Base-by-base conservation (phyloP, 805 yeast genomes). In the Ogataea henricii region DNA sequence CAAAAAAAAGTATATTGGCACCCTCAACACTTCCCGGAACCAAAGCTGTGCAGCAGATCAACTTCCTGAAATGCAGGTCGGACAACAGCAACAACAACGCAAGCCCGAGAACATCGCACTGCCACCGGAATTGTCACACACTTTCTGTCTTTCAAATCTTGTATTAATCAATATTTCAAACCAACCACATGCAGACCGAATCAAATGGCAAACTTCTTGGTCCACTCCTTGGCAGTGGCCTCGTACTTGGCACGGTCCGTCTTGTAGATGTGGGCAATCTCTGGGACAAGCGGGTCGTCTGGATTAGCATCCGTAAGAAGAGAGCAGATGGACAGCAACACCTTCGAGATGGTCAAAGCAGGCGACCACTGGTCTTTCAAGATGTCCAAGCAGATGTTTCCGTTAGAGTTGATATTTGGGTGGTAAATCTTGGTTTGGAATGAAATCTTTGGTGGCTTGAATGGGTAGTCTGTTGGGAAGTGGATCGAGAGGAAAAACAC, bases 321-420 rank as follows among this genome's bases (percentile, higher is more conserved):
- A 13, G 98, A 92, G 68, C 97, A 91, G 64, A 94, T 92, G 27
- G 97, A 90, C 59, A 94, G 79, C 58, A 94, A 79, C 49, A 94
- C 96, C 74, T 94, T 94, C 17, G 98, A 89, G 58, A 94, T 89
- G 43, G 98, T 94, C 66, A 94, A 78, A 30, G 97, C 98, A 21
- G 99, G 99, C 21, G 98, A 91, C 99, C 99, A 94, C 70, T 92
- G 96, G 66, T 94, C 98, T 70, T 92, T 91, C 68, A 94, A 81
- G 67, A 94, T 92, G 72, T 94, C 99, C 58, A 92, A 79, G 79
- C 99, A 92, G 64, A 92, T 92, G 70, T 90, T 86, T 68, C 99
- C 99, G 65, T 88, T 89, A 46, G 92, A 83, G 73, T 92, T 91
- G 75, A 92, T 92, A 73, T 92, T 92, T 62, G 98, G 98, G 69